Evolutionary conservation across 345 rosid genomes (phyloP).

Genomic region (Microthlaspi erraticum): DNA sequence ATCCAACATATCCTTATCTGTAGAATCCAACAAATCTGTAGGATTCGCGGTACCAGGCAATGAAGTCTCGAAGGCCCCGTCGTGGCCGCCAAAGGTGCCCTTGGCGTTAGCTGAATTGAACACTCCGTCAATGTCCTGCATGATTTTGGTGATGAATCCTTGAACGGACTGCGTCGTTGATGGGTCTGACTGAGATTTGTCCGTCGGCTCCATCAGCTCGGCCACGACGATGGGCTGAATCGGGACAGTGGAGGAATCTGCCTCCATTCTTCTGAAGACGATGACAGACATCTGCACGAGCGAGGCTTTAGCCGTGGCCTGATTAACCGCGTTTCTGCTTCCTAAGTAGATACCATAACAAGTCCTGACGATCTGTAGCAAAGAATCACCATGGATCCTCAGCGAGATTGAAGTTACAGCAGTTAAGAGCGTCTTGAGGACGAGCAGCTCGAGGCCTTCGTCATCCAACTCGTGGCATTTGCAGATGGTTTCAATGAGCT

Average conservation of each 20-base stretch:
- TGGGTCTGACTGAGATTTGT: conserved; percentile 80
- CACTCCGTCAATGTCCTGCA: conserved; percentile 82
- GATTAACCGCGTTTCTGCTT: conserved; percentile 88
- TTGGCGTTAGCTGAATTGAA: conserved; percentile 58
- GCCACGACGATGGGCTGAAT: conserved; percentile 99
- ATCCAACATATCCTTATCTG: conserved; percentile 96
- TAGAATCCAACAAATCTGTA: conserved; percentile 70
- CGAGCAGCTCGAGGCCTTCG: conserved; percentile 73
- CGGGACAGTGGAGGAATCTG: conserved; percentile 92
- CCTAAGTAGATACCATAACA: conserved; percentile 94
- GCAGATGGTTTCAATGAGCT: conserved; percentile 79
- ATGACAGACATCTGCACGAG: conserved; percentile 96
- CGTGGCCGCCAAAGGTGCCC: conserved; percentile 58
- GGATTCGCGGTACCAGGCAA: conserved; percentile 72
- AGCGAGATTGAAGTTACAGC: conserved; percentile 88
- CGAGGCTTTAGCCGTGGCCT: conserved; percentile 95
- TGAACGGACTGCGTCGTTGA: conserved; percentile 86
- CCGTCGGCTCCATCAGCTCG: conserved; percentile 88
- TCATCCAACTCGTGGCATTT: conserved; percentile 84
- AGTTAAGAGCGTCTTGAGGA: conserved; percentile 79
- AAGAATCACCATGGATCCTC: conserved; percentile 90
- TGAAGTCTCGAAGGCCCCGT: conserved; percentile 77
- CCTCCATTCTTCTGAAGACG: conserved; percentile 98
- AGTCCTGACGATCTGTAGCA: conserved; percentile 88
- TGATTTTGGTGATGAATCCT: conserved; percentile 77